A percentile compares a stretch with the other conserved stretches of the same genome.
Evolutionary conservation across 805 yeast species (phyloP).

Genomic region (Yarrowia keelungensis): DNA sequence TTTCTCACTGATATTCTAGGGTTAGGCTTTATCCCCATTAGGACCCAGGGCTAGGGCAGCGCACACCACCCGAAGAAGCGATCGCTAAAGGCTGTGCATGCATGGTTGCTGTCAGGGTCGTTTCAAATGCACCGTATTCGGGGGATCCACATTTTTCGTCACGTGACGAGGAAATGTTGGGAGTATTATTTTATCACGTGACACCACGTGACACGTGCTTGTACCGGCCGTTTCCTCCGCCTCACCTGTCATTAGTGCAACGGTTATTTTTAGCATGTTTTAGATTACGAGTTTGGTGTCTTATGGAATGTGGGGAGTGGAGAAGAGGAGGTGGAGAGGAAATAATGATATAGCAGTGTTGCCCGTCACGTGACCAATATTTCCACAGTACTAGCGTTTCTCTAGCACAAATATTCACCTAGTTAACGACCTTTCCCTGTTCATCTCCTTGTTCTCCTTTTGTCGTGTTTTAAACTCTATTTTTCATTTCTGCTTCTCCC

Average conservation of each 20-base stretch:
- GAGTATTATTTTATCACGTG: neutral
- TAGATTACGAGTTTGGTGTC: slow-evolving; percentile 1
- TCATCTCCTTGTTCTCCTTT: neutral
- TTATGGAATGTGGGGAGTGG: too few species aligned
- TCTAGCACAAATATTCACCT: too few species aligned
- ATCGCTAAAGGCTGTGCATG: slow-evolving; percentile 16
- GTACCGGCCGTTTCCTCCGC: too few species aligned
- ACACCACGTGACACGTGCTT: neutral
- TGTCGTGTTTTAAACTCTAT: slow-evolving; percentile 12
- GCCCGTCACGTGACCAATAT: neutral
- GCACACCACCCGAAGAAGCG: too few species aligned
- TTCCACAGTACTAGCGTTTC: too few species aligned
- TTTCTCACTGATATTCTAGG: neutral
- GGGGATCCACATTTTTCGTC: neutral
- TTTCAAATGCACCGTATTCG: slow-evolving; percentile 1
- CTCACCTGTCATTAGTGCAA: neutral
- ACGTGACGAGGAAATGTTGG: neutral
- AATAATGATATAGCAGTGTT: neutral
- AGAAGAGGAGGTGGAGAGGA: neutral
- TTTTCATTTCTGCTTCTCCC: slow-evolving; percentile 4
- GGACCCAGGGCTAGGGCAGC: neutral
- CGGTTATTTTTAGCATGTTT: slow-evolving; percentile 14
- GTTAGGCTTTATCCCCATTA: neutral
- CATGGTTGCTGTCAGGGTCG: slow-evolving; percentile 34
- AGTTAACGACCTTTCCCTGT: neutral